phyloP scores from a whole-genome alignment of 169 alveolate species.

The Condylostoma magnum region DNA sequence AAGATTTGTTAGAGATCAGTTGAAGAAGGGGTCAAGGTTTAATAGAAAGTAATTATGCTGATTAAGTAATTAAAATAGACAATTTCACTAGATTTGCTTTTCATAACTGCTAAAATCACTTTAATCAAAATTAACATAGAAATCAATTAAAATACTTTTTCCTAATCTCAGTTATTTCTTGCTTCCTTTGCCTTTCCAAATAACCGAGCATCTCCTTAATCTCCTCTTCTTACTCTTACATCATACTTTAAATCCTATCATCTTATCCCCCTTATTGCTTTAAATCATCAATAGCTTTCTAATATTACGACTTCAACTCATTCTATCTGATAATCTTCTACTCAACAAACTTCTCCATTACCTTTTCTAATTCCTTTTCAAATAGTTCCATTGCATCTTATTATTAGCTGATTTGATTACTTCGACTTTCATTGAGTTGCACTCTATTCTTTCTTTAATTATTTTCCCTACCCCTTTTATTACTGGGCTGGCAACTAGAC shows the following conservation, averaged over 20 bases:
- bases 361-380: slow-evolving; percentile 17
- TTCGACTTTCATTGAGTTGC: background rate
- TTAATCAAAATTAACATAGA: too few relatives aligned
- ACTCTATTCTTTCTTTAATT: background rate
- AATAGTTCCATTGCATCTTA: background rate
- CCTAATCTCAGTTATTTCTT: background rate
- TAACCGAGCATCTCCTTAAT: background rate
- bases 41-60: too few relatives aligned
- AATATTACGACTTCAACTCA: background rate
- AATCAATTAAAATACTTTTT: background rate
- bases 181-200: background rate
- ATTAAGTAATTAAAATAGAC: too few relatives aligned
- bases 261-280: background rate
- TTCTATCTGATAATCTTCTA: background rate
- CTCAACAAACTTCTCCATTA: slow-evolving; percentile 1
- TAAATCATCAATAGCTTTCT: background rate
- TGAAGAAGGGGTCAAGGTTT: too few relatives aligned
- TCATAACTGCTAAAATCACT: too few relatives aligned
- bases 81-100: too few relatives aligned
- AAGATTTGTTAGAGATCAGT: too few relatives aligned
- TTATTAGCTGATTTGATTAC: background rate
- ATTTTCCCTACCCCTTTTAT: background rate
- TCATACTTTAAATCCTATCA: background rate
- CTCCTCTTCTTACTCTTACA: background rate
- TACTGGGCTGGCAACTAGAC: background rate